These are phyloP conservation scores for Setaria italica DNA, from an alignment of 202 grass and related monocot species.

Conservation along the genomic window DNA sequence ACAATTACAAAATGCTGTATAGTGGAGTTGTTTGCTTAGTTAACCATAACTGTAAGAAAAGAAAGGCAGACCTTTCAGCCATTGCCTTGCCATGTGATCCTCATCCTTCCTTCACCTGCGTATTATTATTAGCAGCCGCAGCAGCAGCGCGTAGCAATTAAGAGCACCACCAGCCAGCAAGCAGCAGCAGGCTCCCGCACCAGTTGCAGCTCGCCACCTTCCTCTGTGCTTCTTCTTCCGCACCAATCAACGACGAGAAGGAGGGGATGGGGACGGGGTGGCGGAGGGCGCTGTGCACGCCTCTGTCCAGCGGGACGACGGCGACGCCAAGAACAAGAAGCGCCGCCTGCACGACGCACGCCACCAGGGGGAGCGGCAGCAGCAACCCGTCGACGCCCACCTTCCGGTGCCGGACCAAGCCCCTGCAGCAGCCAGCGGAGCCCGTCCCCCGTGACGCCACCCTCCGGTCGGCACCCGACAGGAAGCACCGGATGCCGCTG, in stretches of 20 bases:
- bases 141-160: too few relatives aligned
- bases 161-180: too few relatives aligned
- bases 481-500: too few relatives aligned
- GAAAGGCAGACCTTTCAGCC: slow-evolving; percentile 70
- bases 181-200: neutral
- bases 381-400: too few relatives aligned
- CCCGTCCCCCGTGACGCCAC: too few relatives aligned
- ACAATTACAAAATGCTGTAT: neutral
- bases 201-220: neutral
- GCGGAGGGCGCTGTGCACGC: slow-evolving; percentile 87
- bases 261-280: slow-evolving; percentile 75
- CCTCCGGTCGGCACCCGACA: too few relatives aligned
- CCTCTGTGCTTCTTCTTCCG: neutral
- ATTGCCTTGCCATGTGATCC: too few relatives aligned
- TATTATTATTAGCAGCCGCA: too few relatives aligned
- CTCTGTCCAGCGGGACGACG: slow-evolving; percentile 44
- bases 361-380: too few relatives aligned
- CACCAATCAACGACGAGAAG: neutral
- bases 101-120: too few relatives aligned
- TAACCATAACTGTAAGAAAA: slow-evolving; percentile 39
- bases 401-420: too few relatives aligned
- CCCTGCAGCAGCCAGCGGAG: too few relatives aligned
- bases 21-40: neutral
- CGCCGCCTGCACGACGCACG: slow-evolving; percentile 19
- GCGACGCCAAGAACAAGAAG: slow-evolving; percentile 3